phyloP scores from a whole-genome alignment of 2,329 filamentous ascomycete genomes.

The Orbilia brochopaga region DNA sequence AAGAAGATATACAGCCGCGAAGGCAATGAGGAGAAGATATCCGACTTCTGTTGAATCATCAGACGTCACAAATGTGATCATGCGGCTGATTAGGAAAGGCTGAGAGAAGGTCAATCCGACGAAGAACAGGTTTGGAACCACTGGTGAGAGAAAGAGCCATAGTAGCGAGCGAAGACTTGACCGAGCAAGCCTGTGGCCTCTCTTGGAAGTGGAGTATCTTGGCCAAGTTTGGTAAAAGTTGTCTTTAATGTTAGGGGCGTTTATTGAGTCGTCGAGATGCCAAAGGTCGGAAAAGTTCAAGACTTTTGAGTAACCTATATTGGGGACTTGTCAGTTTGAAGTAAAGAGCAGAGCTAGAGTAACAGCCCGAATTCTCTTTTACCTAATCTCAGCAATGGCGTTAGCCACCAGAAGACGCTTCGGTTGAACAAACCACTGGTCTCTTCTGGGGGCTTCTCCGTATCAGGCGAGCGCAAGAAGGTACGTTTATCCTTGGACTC shows the following conservation, averaged over 20 bases:
- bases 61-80: slow-evolving; percentile 51
- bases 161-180: slow-evolving; percentile 36
- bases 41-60: slow-evolving; percentile 41
- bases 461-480: slow-evolving; percentile 49
- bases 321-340: background rate
- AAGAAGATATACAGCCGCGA: slow-evolving; percentile 30
- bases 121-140: slow-evolving; percentile 55
- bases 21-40: slow-evolving; percentile 29
- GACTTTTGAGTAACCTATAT: slow-evolving; percentile 35
- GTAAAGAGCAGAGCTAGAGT: background rate
- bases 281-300: slow-evolving; percentile 36
- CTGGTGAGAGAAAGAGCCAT: slow-evolving; percentile 35
- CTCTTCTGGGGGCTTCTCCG: slow-evolving; percentile 55
- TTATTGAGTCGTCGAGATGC: slow-evolving; percentile 33
- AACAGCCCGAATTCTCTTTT: background rate
- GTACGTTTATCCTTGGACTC: slow-evolving; percentile 39
- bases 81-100: slow-evolving; percentile 56
- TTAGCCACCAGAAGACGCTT: slow-evolving; percentile 58
- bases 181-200: slow-evolving; percentile 28
- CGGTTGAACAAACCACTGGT: slow-evolving; percentile 57
- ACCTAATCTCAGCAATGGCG: slow-evolving; percentile 54
- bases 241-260: slow-evolving; percentile 24
- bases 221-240: slow-evolving; percentile 43
- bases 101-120: slow-evolving; percentile 56
- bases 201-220: slow-evolving; percentile 23